Base-by-base conservation (phyloP, 116 monocot species). In the Papilionanthe hybrid region DNA sequence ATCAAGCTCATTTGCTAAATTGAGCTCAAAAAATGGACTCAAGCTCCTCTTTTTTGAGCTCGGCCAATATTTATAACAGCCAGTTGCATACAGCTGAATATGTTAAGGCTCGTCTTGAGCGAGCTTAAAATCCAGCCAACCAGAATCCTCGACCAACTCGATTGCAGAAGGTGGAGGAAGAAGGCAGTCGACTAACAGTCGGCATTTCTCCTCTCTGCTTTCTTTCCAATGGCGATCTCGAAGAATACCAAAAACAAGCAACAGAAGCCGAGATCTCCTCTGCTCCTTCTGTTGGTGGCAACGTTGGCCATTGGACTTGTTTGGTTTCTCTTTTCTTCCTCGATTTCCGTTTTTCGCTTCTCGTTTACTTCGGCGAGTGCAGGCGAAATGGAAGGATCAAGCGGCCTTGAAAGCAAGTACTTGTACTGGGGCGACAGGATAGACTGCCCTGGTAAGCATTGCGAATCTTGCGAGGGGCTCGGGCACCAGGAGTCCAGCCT, bases 401-500 rank as follows among this genome's bases (percentile, higher is more conserved):
- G 69, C 44, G 82, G 57, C 68, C 75, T 87, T 63, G 87, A 91
- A 79, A 60, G 79, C 68, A 92, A 84, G 85, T 97, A 91, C 77
- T 68, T 97, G 79, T 97, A 94, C 81, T 97, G 97, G 97, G 97
- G 97, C 5, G 77, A 63, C 72, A 76, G 89, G 76, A 81, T 97
- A 25, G 97, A 97, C 72, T 97, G 97, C 79, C 94, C 97, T 1
- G 94, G 97, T 4, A 92, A 97, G 86, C 93, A 92, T 60, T 94
- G 97, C 83, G 91, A 86, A 23, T 86, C 90, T 23, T 97, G 97
- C 86, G 94, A 91, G 72, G 97, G 94, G 1, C 79, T 97, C n/a
- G 94, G 92, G 9, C 94, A 97, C 49, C 97, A 97, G 88, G 97
- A 97, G 85, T 91, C 90, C 10, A 97, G 97, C 91, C 87, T 97